Evolutionary conservation across 2,329 filamentous ascomycete species (phyloP).

Genomic region (Botryotinia globosa): DNA sequence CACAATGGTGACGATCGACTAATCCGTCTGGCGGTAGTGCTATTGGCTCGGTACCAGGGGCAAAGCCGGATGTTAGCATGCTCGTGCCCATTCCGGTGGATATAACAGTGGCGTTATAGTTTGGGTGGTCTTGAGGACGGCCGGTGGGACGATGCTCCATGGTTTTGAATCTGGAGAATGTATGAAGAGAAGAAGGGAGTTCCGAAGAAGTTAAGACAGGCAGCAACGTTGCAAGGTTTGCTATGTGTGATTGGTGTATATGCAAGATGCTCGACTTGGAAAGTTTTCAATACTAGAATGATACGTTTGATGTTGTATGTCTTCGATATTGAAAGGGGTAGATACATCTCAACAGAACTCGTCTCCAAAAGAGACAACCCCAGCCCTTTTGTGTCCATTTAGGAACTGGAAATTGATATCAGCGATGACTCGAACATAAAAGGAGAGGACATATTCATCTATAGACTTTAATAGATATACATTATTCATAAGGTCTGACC

Average conservation of each 20-base stretch:
- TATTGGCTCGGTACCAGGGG: background rate
- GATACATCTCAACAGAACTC: background rate
- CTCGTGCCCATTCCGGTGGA: background rate
- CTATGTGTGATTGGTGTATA: background rate
- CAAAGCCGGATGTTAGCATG: background rate
- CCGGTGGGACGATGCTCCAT: background rate
- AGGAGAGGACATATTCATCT: background rate
- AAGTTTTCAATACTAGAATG: background rate
- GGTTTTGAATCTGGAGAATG: background rate
- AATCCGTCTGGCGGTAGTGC: background rate
- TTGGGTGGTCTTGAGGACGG: background rate
- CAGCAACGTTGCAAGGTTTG: background rate
- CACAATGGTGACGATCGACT: background rate
- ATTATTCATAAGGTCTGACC: background rate
- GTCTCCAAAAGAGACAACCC: background rate
- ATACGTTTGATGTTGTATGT: background rate
- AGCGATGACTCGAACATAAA: background rate
- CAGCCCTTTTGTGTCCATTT: background rate
- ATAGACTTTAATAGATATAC: background rate
- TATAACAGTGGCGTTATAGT: background rate
- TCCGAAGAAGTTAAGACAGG: background rate
- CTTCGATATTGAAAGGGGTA: fast-evolving
- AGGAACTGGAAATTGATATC: fast-evolving
- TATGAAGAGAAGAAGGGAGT: background rate
- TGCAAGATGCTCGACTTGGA: background rate